phyloP scores from a whole-genome alignment of 768 basidiomycete species.

The Russula griseocarnosa region DNA sequence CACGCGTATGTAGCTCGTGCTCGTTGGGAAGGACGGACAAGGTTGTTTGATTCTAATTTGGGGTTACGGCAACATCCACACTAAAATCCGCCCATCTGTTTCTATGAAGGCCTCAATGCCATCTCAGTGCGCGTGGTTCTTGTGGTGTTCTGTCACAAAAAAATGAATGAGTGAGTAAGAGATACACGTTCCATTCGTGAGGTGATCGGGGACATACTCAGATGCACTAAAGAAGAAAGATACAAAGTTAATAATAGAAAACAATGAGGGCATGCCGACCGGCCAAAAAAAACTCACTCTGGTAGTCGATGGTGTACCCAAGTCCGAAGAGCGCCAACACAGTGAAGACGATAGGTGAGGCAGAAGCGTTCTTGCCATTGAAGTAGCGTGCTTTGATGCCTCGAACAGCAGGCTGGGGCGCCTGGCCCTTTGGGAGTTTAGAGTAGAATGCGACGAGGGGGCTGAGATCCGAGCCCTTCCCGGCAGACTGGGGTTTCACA shows the following conservation, averaged over 20 bases:
- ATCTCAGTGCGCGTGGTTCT: conserved; percentile 77
- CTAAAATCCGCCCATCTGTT: conserved; percentile 2
- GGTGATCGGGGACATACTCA: conserved; percentile 54
- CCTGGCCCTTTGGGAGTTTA: conserved; percentile 88
- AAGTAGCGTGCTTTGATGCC: conserved; percentile 83
- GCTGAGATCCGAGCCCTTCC: conserved; percentile 73
- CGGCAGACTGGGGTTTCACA: conserved; percentile 54
- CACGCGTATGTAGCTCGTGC: background rate
- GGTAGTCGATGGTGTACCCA: conserved; percentile 86
- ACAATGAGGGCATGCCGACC: background rate
- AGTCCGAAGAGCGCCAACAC: conserved; percentile 67
- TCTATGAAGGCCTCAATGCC: conserved; percentile 12
- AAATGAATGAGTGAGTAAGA: conserved; percentile 14
- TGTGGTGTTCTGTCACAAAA: conserved; percentile 62
- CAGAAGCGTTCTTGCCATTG: conserved; percentile 81
- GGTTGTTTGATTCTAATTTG: conserved; percentile 5
- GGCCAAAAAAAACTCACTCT: conserved; percentile 68
- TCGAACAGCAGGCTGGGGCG: conserved; percentile 49
- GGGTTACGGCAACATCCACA: conserved; percentile 7
- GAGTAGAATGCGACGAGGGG: conserved; percentile 95
- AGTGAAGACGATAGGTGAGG: conserved; percentile 57
- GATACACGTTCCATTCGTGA: conserved; percentile 31
- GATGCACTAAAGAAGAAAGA: conserved; percentile 54
- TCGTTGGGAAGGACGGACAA: background rate
- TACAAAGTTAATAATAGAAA: background rate